A percentile compares a stretch with the other conserved stretches of the same genome.
Conservation (phyloP, 495 filamentous ascomycete species). For the Bombardia bombarda region DNA sequence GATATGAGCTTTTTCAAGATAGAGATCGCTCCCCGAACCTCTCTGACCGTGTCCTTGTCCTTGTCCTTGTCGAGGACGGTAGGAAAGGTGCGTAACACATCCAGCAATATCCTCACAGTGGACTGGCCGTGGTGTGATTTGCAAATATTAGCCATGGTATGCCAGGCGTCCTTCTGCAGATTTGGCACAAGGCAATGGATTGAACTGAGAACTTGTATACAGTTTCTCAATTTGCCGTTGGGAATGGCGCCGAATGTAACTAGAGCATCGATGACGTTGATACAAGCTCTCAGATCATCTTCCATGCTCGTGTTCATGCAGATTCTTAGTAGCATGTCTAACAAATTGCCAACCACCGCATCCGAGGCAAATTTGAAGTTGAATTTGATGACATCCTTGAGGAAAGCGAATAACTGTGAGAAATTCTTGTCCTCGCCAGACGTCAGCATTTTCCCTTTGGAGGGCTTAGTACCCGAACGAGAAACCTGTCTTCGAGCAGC, state of each 20-base stretch:
- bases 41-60: conserved; percentile 40
- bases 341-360: conserved; percentile 55
- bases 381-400: conserved; percentile 75
- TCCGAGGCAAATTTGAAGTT: conserved; percentile 69
- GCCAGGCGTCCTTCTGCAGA: conserved; percentile 66
- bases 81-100: conserved; percentile 49
- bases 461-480: conserved; percentile 11
- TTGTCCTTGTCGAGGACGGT: conserved; percentile 44
- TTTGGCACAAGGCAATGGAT: conserved; percentile 67
- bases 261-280: conserved; percentile 70
- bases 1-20: conserved; percentile 57
- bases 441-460: conserved; percentile 42
- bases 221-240: conserved; percentile 52
- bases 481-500: conserved; percentile 37
- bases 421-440: conserved; percentile 62
- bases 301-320: conserved; percentile 68
- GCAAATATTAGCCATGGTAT: conserved; percentile 66
- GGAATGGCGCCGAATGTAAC: conserved; percentile 75
- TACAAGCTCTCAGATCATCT: conserved; percentile 65
- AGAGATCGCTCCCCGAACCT: conserved; percentile 59
- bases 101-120: conserved; percentile 56
- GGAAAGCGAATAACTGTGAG: conserved; percentile 60
- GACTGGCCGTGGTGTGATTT: conserved; percentile 70
- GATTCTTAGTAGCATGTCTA: conserved; percentile 60
- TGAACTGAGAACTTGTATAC: conserved; percentile 73